Evolutionary conservation across 2,329 filamentous ascomycete species (phyloP).

Genomic region (Aspergillus sp.): DNA sequence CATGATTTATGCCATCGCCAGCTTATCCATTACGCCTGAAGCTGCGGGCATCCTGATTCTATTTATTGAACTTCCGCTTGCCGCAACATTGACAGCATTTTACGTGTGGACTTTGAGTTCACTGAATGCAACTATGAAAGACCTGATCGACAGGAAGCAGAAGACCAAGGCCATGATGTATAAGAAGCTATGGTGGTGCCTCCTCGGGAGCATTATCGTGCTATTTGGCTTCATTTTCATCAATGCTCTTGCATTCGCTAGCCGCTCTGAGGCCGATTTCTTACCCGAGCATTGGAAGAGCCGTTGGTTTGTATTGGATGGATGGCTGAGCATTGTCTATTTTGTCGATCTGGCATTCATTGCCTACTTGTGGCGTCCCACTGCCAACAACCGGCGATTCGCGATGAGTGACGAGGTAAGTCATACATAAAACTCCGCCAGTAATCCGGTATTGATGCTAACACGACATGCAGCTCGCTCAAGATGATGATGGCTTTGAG

Average conservation of each 20-base stretch:
- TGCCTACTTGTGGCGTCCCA: constrained; percentile 94
- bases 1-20: constrained; percentile 87
- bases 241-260: constrained; percentile 93
- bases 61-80: constrained; percentile 87
- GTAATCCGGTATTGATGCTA: constrained; percentile 17
- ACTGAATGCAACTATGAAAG: constrained; percentile 90
- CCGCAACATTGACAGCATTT: constrained; percentile 89
- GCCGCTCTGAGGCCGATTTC: constrained; percentile 79
- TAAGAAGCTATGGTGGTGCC: constrained; percentile 97
- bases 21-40: constrained; percentile 84
- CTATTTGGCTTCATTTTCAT: constrained; percentile 99
- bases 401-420: constrained; percentile 93
- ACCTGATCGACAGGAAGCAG: constrained; percentile 91
- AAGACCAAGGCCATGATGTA: constrained; percentile 94
- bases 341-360: constrained; percentile 90
- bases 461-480: constrained; percentile 65
- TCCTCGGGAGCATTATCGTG: constrained; percentile 84
- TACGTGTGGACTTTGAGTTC: constrained; percentile 99
- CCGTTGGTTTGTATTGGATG: constrained; percentile 94
- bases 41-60: constrained; percentile 86
- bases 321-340: constrained; percentile 96
- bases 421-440: not conserved
- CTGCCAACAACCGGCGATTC: constrained; percentile 93
- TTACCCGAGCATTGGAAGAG: constrained; percentile 97
- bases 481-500: constrained; percentile 98